These are phyloP conservation scores for Elsinoe ampelina DNA, from an alignment of 2,329 filamentous ascomycete species.

Conservation along the genomic window DNA sequence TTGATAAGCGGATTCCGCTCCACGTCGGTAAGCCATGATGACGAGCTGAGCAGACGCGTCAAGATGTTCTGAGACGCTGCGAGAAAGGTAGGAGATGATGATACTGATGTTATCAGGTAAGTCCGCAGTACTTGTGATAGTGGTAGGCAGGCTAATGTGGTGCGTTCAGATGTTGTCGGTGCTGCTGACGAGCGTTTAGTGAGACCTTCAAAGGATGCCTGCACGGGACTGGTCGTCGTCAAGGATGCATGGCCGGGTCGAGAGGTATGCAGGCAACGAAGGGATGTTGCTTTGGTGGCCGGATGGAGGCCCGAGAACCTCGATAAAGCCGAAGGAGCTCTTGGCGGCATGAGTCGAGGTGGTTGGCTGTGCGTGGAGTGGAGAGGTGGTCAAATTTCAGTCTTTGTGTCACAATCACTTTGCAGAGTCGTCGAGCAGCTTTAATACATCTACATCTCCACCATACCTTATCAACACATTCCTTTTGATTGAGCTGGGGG, in stretches of 20 bases:
- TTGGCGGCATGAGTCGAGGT: slow-evolving; percentile 12
- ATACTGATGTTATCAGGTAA: slow-evolving; percentile 59
- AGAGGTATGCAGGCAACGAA: slow-evolving; percentile 11
- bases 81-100: slow-evolving; percentile 61
- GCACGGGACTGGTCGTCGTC: not conserved
- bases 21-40: slow-evolving; percentile 57
- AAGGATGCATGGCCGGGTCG: slow-evolving; percentile 10
- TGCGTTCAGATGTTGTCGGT: not conserved
- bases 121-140: slow-evolving; percentile 59
- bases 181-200: not conserved
- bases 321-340: slow-evolving; percentile 2
- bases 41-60: slow-evolving; percentile 59
- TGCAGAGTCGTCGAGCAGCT: not conserved
- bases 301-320: not conserved
- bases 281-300: slow-evolving; percentile 1
- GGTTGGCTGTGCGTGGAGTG: not conserved
- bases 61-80: slow-evolving; percentile 60
- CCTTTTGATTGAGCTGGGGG: not conserved
- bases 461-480: not conserved
- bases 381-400: not conserved
- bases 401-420: not conserved
- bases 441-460: slow-evolving; percentile 10
- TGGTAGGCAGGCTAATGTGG: slow-evolving; percentile 55
- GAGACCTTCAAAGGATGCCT: not conserved
- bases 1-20: slow-evolving; percentile 66